Percentiles rank a stretch among this genome's conserved stretches.
phyloP scores from a whole-genome alignment of 495 filamentous ascomycete genomes.

The Trichoderma asperelloides region DNA sequence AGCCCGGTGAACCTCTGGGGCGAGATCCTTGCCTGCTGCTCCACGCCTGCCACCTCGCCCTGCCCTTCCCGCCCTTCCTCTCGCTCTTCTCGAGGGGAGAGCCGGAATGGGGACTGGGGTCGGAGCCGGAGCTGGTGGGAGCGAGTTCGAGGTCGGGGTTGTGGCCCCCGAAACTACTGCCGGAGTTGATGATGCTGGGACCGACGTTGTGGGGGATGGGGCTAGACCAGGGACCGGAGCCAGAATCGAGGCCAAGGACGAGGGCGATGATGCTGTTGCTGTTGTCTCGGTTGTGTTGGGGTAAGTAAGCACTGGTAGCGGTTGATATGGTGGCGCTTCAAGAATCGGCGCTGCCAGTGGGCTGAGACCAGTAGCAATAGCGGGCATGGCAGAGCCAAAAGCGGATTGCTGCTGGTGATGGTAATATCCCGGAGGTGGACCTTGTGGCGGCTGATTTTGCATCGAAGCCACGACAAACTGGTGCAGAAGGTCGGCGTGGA shows the following conservation, averaged over 20 bases:
- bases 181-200: too few relatives aligned
- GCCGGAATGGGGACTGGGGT: background rate
- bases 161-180: too few relatives aligned
- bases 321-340: background rate
- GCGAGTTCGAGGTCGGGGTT: too few relatives aligned
- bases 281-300: background rate
- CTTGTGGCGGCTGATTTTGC: background rate
- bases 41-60: too few relatives aligned
- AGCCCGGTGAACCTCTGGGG: slow-evolving; percentile 28
- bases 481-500: slow-evolving; percentile 33
- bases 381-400: background rate
- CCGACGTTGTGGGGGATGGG: too few relatives aligned
- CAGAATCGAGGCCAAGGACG: too few relatives aligned
- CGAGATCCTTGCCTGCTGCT: background rate
- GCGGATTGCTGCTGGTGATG: background rate
- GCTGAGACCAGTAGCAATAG: background rate
- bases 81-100: background rate
- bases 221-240: too few relatives aligned
- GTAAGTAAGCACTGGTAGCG: background rate
- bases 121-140: background rate
- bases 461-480: slow-evolving; percentile 24
- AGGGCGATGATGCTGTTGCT: too few relatives aligned
- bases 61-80: too few relatives aligned
- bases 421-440: slow-evolving; percentile 9
- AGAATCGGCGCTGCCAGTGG: background rate